Conservation (phyloP, 345 rosid genomes). For the Leavenworthia alabamica region DNA sequence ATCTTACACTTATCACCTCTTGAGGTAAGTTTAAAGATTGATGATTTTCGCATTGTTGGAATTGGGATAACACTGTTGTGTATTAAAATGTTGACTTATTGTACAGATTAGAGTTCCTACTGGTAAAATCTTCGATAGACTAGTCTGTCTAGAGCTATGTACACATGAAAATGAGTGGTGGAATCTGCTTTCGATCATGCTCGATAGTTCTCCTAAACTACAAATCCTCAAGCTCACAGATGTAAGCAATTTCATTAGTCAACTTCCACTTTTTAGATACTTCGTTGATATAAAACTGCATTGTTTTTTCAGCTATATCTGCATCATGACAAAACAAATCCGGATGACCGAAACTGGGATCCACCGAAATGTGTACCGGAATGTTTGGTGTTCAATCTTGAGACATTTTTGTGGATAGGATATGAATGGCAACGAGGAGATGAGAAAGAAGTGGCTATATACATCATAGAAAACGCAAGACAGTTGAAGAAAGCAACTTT, state of each 20-base stretch:
- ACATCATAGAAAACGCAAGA: not conserved
- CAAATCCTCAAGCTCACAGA: not conserved
- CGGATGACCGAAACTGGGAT: not conserved
- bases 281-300: not conserved
- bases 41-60: too few species aligned
- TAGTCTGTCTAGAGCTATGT: not conserved
- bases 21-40: not conserved
- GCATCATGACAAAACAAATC: not conserved
- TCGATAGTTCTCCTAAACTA: not conserved
- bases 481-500: not conserved
- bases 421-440: not conserved
- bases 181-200: not conserved
- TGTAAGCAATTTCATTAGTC: not conserved
- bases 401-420: not conserved
- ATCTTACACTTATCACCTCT: not conserved
- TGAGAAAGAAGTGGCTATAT: not conserved
- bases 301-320: not conserved
- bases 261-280: too few species aligned
- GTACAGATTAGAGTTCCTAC: not conserved
- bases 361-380: not conserved
- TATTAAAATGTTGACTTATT: not conserved
- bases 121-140: not conserved
- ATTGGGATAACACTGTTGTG: not conserved
- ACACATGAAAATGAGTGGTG: not conserved
- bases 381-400: not conserved